Evolutionary conservation across 2,329 filamentous ascomycete species (phyloP).

Genomic region (Aureobasidium pullulans): DNA sequence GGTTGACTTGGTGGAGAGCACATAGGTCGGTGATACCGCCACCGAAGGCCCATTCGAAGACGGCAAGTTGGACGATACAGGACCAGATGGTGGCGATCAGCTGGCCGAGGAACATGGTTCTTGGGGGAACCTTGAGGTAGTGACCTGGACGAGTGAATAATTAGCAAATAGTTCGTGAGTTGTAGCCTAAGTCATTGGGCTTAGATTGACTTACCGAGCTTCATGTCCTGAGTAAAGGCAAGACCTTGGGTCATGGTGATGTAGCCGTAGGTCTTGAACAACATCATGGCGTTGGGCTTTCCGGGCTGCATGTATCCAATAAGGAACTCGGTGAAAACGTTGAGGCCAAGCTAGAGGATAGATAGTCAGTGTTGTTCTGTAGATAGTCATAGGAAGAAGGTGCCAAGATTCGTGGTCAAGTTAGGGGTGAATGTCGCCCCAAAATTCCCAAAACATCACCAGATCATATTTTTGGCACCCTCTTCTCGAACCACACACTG

Average conservation of each 20-base stretch:
- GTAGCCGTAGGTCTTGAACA: constrained; percentile 62
- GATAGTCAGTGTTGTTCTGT: too few relatives aligned
- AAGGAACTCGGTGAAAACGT: constrained; percentile 61
- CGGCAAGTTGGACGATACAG: constrained; percentile 58
- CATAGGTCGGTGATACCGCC: constrained; percentile 66
- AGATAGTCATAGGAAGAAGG: too few relatives aligned
- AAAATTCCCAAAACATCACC: too few relatives aligned
- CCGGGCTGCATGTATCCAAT: constrained; percentile 78
- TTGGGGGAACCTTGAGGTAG: constrained; percentile 80
- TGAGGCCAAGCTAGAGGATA: constrained; percentile 11
- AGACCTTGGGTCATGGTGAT: constrained; percentile 58
- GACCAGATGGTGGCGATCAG: constrained; percentile 54
- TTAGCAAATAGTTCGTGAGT: neutral
- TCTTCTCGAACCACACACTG: too few relatives aligned
- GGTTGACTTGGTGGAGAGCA: constrained; percentile 71
- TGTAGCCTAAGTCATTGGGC: too few relatives aligned
- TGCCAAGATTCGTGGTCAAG: too few relatives aligned
- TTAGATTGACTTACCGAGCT: constrained; percentile 49
- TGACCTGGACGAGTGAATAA: constrained; percentile 33
- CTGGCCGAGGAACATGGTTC: constrained; percentile 66
- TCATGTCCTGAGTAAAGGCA: constrained; percentile 79
- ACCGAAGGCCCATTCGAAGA: constrained; percentile 51
- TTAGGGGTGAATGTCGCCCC: too few relatives aligned
- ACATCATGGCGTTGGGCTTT: constrained; percentile 77
- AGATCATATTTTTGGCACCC: too few relatives aligned